Conservation (phyloP, 495 filamentous ascomycete genomes). For the Penicillium bialowiezense region DNA sequence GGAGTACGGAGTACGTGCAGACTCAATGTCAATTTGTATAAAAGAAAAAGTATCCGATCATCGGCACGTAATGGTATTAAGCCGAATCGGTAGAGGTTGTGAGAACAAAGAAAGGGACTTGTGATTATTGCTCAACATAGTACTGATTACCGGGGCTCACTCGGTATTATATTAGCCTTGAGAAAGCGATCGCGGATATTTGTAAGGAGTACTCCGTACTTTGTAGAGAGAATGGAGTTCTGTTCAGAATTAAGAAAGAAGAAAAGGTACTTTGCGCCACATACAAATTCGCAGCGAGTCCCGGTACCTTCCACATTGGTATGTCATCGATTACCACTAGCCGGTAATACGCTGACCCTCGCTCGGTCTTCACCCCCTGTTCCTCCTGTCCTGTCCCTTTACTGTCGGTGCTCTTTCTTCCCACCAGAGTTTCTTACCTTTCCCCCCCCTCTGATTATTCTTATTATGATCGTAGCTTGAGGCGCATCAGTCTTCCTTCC, state of each 20-base stretch:
- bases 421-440: not conserved
- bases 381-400: not conserved
- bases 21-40: not conserved
- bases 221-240: too few species aligned
- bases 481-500: constrained; percentile 1
- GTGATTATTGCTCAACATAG: too few species aligned
- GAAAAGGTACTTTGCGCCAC: too few species aligned
- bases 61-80: too few species aligned
- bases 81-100: too few species aligned
- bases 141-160: too few species aligned
- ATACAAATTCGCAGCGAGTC: not conserved
- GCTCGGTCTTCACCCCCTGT: constrained; percentile 8
- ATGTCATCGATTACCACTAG: constrained; percentile 13
- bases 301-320: not conserved
- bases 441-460: not conserved
- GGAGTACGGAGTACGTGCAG: too few species aligned
- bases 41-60: too few species aligned
- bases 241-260: too few species aligned
- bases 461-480: constrained; percentile 10
- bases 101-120: not conserved
- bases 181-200: too few species aligned
- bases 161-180: not conserved
- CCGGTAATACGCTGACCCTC: constrained; percentile 9
- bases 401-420: constrained; percentile 1
- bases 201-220: too few species aligned